Percentiles rank a stretch among this genome's conserved stretches.
Evolutionary conservation across 129 eudicot genomes (phyloP).

Genomic region (Flaveria sonorensis): DNA sequence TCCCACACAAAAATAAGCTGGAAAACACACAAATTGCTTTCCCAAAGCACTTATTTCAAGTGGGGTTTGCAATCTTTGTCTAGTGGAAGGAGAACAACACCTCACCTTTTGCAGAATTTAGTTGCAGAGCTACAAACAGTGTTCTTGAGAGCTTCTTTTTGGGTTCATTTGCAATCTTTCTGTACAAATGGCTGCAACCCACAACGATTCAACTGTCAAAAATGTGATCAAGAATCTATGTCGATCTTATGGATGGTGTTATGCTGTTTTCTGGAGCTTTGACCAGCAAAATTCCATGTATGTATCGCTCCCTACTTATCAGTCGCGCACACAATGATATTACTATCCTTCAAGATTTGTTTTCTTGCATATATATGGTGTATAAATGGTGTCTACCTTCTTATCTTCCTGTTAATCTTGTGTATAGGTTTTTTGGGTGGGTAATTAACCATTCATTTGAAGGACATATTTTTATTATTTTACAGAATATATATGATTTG

Average conservation of each 20-base stretch:
- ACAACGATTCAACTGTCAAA: conserved; percentile 42
- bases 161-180: conserved; percentile 20
- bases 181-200: conserved; percentile 47
- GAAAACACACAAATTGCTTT: conserved; percentile 36
- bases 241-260: conserved; percentile 78
- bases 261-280: conserved; percentile 92
- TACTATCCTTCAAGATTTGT: background rate
- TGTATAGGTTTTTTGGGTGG: background rate
- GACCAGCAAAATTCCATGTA: conserved; percentile 76
- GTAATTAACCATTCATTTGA: background rate
- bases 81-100: conserved; percentile 26
- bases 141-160: background rate
- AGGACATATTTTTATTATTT: background rate
- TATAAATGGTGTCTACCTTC: conserved; percentile 2
- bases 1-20: conserved; percentile 20
- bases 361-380: background rate
- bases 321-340: too few species aligned
- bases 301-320: conserved; percentile 24
- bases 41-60: conserved; percentile 37
- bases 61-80: conserved; percentile 36
- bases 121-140: conserved; percentile 2
- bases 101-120: conserved; percentile 33
- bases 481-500: background rate
- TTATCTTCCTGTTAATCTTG: conserved; percentile 20
- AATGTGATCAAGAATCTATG: conserved; percentile 64